phyloP scores from a whole-genome alignment of 192 early-diverging fungal genomes.

The Podila epigama region DNA sequence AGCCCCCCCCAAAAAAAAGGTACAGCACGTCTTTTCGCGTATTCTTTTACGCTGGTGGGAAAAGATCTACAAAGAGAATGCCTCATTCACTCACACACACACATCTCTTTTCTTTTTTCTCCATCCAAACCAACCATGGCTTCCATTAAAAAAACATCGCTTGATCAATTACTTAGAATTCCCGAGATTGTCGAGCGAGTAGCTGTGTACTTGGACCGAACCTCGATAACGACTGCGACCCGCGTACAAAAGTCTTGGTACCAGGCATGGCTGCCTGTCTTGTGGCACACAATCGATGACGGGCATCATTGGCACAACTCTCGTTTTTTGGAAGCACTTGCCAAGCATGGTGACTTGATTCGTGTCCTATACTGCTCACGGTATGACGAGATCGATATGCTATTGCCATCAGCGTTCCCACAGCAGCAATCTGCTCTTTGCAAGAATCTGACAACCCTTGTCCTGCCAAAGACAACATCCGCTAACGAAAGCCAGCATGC shows the following conservation, averaged over 20 bases:
- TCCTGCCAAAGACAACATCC: slow-evolving; percentile 16
- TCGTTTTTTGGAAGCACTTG: slow-evolving; percentile 9
- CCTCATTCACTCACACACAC: too few species aligned
- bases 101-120: too few species aligned
- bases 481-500: slow-evolving; percentile 8
- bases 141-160: not conserved
- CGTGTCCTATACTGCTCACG: slow-evolving; percentile 23
- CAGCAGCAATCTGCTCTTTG: not conserved
- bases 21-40: too few species aligned
- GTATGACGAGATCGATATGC: slow-evolving; percentile 26
- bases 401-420: not conserved
- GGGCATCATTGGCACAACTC: slow-evolving; percentile 18
- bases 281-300: slow-evolving; percentile 34
- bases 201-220: slow-evolving; percentile 2
- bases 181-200: slow-evolving; percentile 35
- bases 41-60: too few species aligned
- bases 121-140: not conserved
- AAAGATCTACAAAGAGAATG: too few species aligned
- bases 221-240: slow-evolving; percentile 4
- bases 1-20: too few species aligned
- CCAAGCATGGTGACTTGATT: slow-evolving; percentile 18
- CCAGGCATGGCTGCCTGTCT: slow-evolving; percentile 16
- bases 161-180: slow-evolving; percentile 1
- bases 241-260: slow-evolving; percentile 23
- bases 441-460: slow-evolving; percentile 10